Evolutionary conservation across 108 stramenopile genomes (phyloP).

Genomic region (Cyclotella cryptica): DNA sequence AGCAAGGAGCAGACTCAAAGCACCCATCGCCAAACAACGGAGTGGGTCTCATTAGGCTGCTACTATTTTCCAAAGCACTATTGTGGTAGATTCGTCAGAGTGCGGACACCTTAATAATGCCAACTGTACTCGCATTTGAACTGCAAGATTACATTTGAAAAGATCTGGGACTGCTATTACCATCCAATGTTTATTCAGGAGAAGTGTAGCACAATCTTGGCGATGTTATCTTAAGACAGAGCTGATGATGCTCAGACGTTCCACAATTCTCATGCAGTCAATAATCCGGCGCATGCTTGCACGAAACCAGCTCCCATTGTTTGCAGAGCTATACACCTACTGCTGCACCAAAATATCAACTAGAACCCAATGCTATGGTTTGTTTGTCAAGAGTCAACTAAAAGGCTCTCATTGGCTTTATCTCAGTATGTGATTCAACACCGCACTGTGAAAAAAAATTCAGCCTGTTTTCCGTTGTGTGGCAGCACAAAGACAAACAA

Average conservation of each 20-base stretch:
- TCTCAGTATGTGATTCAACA: neutral
- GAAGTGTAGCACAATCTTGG: neutral
- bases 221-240: neutral
- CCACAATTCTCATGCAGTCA: neutral
- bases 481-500: neutral
- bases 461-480: slow-evolving; percentile 7
- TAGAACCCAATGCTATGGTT: slow-evolving; percentile 14
- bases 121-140: slow-evolving; percentile 14
- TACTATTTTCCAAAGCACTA: neutral
- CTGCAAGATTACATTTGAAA: neutral
- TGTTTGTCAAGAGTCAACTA: neutral
- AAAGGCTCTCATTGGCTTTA: neutral
- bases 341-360: neutral
- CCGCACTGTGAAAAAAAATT: neutral
- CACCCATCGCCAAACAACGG: neutral
- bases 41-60: neutral
- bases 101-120: slow-evolving; percentile 9
- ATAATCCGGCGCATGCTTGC: neutral
- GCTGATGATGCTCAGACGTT: neutral
- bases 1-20: neutral
- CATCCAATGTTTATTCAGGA: slow-evolving; percentile 15
- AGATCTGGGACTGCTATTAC: neutral
- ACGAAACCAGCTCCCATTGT: neutral
- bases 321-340: neutral
- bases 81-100: slow-evolving; percentile 8